Percentiles rank a stretch among this genome's conserved stretches.
Conservation (phyloP, 1,284 basidiomycete species). For the Retiboletus flavoniger region DNA sequence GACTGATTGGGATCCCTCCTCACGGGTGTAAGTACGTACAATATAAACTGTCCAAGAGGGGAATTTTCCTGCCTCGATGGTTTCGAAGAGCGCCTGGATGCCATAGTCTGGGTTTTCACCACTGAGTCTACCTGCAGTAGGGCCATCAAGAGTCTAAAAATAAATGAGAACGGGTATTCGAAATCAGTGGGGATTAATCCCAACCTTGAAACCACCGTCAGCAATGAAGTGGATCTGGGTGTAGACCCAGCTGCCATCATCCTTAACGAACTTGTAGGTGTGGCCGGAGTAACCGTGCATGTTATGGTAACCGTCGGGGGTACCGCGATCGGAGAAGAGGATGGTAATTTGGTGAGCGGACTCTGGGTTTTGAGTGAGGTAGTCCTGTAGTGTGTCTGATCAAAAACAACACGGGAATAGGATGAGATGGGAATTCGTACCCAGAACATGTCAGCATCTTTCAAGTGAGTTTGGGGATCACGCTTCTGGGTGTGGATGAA, state of each 20-base stretch:
- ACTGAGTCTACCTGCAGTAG: constrained; percentile 53
- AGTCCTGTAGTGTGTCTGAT: constrained; percentile 58
- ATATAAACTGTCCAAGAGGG: constrained; percentile 81
- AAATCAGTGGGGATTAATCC: not conserved
- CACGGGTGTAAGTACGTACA: constrained; percentile 37
- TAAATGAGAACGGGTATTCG: constrained; percentile 1
- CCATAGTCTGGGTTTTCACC: constrained; percentile 84
- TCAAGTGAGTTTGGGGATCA: constrained; percentile 85
- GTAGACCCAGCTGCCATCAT: constrained; percentile 80
- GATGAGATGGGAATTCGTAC: constrained; percentile 36
- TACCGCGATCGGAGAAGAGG: constrained; percentile 89
- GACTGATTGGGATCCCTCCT: not conserved
- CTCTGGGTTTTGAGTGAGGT: constrained; percentile 89
- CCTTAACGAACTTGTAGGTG: constrained; percentile 88
- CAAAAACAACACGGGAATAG: not conserved
- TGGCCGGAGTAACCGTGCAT: constrained; percentile 93
- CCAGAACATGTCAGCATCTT: constrained; percentile 82
- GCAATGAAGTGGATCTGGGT: constrained; percentile 78
- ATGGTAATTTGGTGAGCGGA: constrained; percentile 89
- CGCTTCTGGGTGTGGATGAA: constrained; percentile 97
- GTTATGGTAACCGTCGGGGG: constrained; percentile 79
- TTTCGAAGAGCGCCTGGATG: constrained; percentile 73
- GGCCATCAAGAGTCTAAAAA: constrained; percentile 59
- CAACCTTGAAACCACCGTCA: constrained; percentile 75
- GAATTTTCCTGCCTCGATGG: constrained; percentile 75